Base-by-base conservation (phyloP, 2,329 filamentous ascomycete species). In the Fusarium irregulare region DNA sequence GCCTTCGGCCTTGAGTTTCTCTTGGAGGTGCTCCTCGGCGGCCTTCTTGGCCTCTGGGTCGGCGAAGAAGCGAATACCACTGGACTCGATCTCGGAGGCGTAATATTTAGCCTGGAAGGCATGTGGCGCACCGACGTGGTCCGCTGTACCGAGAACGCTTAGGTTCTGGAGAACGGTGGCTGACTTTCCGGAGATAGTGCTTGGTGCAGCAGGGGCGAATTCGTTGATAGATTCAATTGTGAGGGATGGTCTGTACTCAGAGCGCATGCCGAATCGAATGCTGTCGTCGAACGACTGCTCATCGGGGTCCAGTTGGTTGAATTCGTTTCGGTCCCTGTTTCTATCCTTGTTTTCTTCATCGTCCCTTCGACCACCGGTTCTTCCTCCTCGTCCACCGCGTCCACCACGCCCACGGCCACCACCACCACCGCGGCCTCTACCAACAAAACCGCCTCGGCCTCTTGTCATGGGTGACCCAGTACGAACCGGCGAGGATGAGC, bases 141-240 rank as follows among this genome's bases (percentile, higher is more conserved):
- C 80, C 12, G 77, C 77, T n/a, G 76, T 75, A 42, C 76, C 79
- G 20, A 83, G 72, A 9, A 76, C 70, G 47, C 77, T 78, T 51
- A 83, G 76, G 55, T 76, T 81, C 62, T 78, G 73, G 60, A 82
- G 62, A 37, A 82, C 77, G 18, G 77, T 73, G 9, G 80, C 78
- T 44, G 71, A 66, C 18, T 75, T 76, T 50, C 79, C 75, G 23
- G 75, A 66, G 7, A 68, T 37, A 18, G 73, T 73, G 28, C 75
- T 73, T 37, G 79, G 75, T 27, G 72, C 64, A 20, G 71, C 71
- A 14, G 80, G 80, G 53, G 77, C 73, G 57, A 77, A 78, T 42
- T 71, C 68, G 55, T 73, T 66, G 16, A 81, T 72, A 4, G 74
- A 66, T 12, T 79, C 77, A 30, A 76, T 66, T 9, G 80, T 78